These are phyloP conservation scores for Sequoiadendron giganteum DNA, from an alignment of 75 land plant species.

Conservation along the genomic window DNA sequence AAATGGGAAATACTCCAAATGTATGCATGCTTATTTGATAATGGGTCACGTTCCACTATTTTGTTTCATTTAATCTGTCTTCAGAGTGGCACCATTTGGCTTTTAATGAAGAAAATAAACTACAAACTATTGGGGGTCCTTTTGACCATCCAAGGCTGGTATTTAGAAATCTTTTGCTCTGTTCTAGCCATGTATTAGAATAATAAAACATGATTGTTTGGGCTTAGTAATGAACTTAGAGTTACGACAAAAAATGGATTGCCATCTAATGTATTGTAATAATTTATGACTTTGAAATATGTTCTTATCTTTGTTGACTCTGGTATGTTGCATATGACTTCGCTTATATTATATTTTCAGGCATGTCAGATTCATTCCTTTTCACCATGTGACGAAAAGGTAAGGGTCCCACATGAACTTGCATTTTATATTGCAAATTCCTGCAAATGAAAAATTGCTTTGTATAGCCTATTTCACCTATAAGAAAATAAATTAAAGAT, in stretches of 20 bases:
- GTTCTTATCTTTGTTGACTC: not conserved
- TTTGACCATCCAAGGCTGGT: not conserved
- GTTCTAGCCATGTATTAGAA: not conserved
- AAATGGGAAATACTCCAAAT: not conserved
- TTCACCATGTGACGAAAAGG: not conserved
- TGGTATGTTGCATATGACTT: not conserved
- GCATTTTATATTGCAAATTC: not conserved
- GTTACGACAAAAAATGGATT: not conserved
- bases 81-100: not conserved
- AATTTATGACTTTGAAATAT: not conserved
- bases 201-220: not conserved
- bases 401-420: not conserved
- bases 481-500: not conserved
- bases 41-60: not conserved
- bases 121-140: not conserved
- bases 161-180: not conserved
- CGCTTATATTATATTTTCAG: not conserved
- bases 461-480: not conserved
- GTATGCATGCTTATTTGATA: constrained; percentile 1
- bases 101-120: not conserved
- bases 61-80: not conserved
- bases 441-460: not conserved
- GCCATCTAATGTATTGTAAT: not conserved
- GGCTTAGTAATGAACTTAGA: not conserved
- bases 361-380: not conserved